Percentiles rank a stretch among this genome's conserved stretches.
Evolutionary conservation across 495 filamentous ascomycete species (phyloP).

Genomic region (Aspergillus incahuasiensis): DNA sequence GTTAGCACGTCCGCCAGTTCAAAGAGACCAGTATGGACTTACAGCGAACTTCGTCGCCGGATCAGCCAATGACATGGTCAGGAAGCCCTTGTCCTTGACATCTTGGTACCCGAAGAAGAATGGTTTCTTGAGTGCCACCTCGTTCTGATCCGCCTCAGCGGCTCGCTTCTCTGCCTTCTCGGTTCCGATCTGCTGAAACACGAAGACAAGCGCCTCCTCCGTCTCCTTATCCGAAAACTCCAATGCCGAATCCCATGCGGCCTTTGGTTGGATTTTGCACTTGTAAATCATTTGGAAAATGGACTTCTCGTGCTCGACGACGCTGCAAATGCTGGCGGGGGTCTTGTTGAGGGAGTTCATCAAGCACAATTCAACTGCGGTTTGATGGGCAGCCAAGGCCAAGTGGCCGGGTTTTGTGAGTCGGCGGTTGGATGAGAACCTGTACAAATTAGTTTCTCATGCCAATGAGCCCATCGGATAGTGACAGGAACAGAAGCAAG

Average conservation of each 20-base stretch:
- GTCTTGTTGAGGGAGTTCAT: slow-evolving; percentile 35
- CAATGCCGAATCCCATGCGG: slow-evolving; percentile 26
- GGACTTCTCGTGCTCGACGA: slow-evolving; percentile 26
- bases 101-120: slow-evolving; percentile 19
- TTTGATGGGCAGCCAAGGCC: slow-evolving; percentile 32
- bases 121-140: not conserved
- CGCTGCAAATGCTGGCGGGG: slow-evolving; percentile 24
- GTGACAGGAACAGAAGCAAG: not conserved
- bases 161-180: slow-evolving; percentile 11
- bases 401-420: slow-evolving; percentile 20
- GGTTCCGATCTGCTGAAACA: slow-evolving; percentile 38
- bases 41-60: slow-evolving; percentile 67
- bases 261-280: slow-evolving; percentile 25
- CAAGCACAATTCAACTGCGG: slow-evolving; percentile 45
- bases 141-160: slow-evolving; percentile 11
- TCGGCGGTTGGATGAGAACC: slow-evolving; percentile 20
- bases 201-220: slow-evolving; percentile 30
- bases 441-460: slow-evolving; percentile 6
- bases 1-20: slow-evolving; percentile 4
- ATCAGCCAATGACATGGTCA: slow-evolving; percentile 49
- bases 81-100: slow-evolving; percentile 20
- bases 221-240: slow-evolving; percentile 28
- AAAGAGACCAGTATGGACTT: slow-evolving; percentile 25
- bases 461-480: not conserved
- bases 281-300: slow-evolving; percentile 25